phyloP scores from a whole-genome alignment of 2,329 filamentous ascomycete species.

The Penicillium sp. region DNA sequence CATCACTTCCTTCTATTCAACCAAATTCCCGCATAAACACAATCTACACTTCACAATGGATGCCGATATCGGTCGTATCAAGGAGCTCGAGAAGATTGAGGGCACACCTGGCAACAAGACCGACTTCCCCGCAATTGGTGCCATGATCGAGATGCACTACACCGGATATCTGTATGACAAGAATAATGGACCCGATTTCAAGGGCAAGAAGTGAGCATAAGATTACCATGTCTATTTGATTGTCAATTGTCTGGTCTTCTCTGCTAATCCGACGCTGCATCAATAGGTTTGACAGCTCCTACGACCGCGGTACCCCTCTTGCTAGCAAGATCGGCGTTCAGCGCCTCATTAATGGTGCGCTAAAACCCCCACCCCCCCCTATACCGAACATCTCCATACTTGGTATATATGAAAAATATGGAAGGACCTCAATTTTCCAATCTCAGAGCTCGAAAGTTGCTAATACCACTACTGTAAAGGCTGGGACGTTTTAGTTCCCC shows the following conservation, averaged over 20 bases:
- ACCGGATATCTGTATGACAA: slow-evolving; percentile 80
- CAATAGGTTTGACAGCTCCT: slow-evolving; percentile 82
- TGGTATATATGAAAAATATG: fast-evolving
- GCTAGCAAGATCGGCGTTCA: slow-evolving; percentile 76
- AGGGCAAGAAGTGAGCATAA: slow-evolving; percentile 69
- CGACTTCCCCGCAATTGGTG: slow-evolving; percentile 62
- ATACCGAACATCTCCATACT: not conserved
- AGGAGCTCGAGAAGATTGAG: slow-evolving; percentile 54
- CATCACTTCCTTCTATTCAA: not conserved
- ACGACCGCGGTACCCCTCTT: slow-evolving; percentile 67
- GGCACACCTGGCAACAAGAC: slow-evolving; percentile 65
- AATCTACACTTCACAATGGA: slow-evolving; percentile 50
- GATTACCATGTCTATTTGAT: not conserved
- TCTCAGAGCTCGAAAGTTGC: not conserved
- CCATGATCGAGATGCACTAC: slow-evolving; percentile 86
- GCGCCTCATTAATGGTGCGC: slow-evolving; percentile 79
- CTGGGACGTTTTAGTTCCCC: slow-evolving; percentile 80
- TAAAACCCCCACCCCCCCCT: not conserved
- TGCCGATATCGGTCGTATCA: too few species aligned
- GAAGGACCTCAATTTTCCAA: not conserved
- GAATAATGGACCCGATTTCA: slow-evolving; percentile 34
- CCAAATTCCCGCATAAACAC: not conserved
- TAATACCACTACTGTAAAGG: slow-evolving; percentile 38
- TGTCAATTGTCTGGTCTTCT: not conserved
- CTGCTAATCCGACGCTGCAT: not conserved